Percentiles rank a stretch among this genome's conserved stretches.
Conservation (phyloP, 805 yeast species). For the Candida broadrunensis region DNA sequence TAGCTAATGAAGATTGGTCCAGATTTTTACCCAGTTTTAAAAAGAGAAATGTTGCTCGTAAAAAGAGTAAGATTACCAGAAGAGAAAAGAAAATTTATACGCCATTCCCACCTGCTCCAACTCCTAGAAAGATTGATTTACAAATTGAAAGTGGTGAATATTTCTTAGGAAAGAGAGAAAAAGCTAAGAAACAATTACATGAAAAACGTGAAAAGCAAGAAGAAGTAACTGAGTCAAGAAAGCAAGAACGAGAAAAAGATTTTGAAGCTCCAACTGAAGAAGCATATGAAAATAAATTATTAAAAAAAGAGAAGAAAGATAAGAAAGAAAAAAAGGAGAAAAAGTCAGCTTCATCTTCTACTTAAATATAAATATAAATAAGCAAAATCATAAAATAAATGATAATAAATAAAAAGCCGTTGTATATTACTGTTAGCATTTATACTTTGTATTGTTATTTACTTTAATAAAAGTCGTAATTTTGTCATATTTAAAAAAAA, state of each 20-base stretch:
- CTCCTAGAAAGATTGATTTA: conserved; percentile 94
- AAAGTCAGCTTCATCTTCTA: no score
- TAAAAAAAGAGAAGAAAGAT: conserved; percentile 21
- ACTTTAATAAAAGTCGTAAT: no score
- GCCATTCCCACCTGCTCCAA: conserved; percentile 98
- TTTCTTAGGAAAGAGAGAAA: conserved; percentile 85
- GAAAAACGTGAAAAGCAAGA: conserved; percentile 80
- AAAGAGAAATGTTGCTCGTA: conserved; percentile 93
- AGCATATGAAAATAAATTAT: conserved; percentile 43
- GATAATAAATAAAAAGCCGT: no score
- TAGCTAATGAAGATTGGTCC: conserved; percentile 95
- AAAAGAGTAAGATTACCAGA: conserved; percentile 70
- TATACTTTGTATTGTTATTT: no score
- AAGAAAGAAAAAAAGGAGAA: conserved; percentile 23
- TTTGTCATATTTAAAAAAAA: no score
- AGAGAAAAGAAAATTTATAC: conserved; percentile 81
- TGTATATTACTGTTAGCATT: not conserved
- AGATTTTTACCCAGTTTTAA: conserved; percentile 95
- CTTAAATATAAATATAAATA: no score
- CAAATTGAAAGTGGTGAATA: conserved; percentile 98
- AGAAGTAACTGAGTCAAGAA: conserved; percentile 61
- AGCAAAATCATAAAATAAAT: no score
- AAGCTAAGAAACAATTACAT: conserved; percentile 63
- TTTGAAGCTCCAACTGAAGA: conserved; percentile 85
- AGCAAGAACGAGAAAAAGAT: conserved; percentile 70